Evolutionary conservation across 2,329 filamentous ascomycete species (phyloP).

Genomic region (Fragosphaeria purpurea): DNA sequence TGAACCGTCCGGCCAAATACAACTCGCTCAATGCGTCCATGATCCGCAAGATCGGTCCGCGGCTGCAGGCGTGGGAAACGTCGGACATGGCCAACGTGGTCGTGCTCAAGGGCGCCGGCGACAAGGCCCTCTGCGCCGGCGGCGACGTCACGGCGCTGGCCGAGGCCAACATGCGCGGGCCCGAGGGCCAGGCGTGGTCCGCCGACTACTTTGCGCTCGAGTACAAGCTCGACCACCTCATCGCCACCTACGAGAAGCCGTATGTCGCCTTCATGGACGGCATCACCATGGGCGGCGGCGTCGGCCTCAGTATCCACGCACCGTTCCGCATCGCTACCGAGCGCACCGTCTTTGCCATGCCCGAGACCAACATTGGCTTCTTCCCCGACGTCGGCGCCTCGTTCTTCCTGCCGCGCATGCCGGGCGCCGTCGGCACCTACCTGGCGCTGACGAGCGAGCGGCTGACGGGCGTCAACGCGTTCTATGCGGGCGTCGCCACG

Average conservation of each 20-base stretch:
- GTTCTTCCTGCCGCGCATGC: conserved; percentile 87
- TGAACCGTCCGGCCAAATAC: conserved; percentile 85
- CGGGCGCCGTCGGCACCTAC: conserved; percentile 81
- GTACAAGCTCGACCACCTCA: conserved; percentile 92
- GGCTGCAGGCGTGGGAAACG: conserved; percentile 87
- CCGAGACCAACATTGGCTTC: conserved; percentile 95
- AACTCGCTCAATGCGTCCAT: conserved; percentile 92
- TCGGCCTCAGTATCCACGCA: conserved; percentile 87
- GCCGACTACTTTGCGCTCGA: conserved; percentile 84
- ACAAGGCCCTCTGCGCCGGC: conserved; percentile 81
- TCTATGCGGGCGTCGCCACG: conserved; percentile 86
- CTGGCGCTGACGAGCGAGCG: conserved; percentile 83
- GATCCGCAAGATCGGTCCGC: conserved; percentile 85
- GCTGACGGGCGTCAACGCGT: conserved; percentile 72
- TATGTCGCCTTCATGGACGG: conserved; percentile 96
- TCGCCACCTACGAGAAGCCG: conserved; percentile 87
- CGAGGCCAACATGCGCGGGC: conserved; percentile 55
- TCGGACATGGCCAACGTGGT: conserved; percentile 90
- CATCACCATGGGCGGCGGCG: conserved; percentile 96
- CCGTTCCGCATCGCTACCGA: conserved; percentile 96
- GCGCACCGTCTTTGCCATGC: conserved; percentile 94
- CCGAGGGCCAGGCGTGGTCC: conserved; percentile 63
- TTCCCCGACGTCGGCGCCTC: conserved; percentile 96
- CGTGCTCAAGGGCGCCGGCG: conserved; percentile 81
- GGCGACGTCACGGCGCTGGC: conserved; percentile 82